phyloP scores from a whole-genome alignment of 176 grass and related monocot species.

The Musa itinerans region DNA sequence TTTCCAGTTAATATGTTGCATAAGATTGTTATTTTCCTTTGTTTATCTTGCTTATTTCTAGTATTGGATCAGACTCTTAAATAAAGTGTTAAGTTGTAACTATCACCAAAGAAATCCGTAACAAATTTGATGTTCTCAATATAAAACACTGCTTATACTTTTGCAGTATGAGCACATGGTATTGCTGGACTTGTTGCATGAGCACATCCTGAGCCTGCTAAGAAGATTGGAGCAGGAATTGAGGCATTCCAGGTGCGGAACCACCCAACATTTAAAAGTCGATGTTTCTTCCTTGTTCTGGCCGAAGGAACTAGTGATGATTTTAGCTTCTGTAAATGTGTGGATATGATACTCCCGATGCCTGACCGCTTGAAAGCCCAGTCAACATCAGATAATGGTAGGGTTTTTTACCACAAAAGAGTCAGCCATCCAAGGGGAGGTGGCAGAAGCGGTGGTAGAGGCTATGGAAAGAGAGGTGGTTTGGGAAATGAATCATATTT shows the following conservation, averaged over 20 bases:
- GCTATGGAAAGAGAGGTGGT: slow-evolving; percentile 23
- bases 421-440: slow-evolving; percentile 26
- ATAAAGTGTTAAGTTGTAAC: neutral
- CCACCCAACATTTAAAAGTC: slow-evolving; percentile 53
- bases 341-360: slow-evolving; percentile 61
- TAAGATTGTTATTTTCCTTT: neutral
- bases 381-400: slow-evolving; percentile 9
- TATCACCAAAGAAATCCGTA: neutral
- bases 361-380: slow-evolving; percentile 53
- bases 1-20: too few relatives aligned
- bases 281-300: slow-evolving; percentile 62
- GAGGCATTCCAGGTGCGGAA: slow-evolving; percentile 67
- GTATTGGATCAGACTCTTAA: neutral
- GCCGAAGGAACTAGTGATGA: slow-evolving; percentile 57
- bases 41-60: neutral
- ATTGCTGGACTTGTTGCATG: slow-evolving; percentile 51
- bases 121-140: neutral
- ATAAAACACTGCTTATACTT: neutral
- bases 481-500: neutral
- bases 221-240: slow-evolving; percentile 67
- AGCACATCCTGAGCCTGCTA: slow-evolving; percentile 37
- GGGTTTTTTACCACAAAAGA: slow-evolving; percentile 23
- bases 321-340: slow-evolving; percentile 90
- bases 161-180: slow-evolving; percentile 77
- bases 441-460: slow-evolving; percentile 27